Conservation (phyloP, 1,284 basidiomycete species). For the Fomes fomentarius region DNA sequence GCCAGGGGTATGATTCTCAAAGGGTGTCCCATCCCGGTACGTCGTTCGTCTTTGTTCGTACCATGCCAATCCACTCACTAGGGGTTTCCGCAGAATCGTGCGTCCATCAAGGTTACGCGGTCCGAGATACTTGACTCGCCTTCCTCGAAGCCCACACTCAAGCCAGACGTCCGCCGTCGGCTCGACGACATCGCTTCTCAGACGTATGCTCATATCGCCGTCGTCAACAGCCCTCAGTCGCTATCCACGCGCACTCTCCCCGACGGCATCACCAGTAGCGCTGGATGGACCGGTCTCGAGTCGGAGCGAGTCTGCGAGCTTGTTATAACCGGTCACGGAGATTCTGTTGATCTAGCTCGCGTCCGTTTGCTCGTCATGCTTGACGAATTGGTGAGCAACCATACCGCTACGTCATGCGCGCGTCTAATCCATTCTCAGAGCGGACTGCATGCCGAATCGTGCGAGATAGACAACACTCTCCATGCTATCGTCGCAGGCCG, state of each 20-base stretch:
- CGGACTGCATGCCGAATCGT: conserved; percentile 87
- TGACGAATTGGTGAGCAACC: conserved; percentile 82
- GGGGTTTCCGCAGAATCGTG: conserved; percentile 61
- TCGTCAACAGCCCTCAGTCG: conserved; percentile 79
- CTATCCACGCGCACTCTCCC: conserved; percentile 74
- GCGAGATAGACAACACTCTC: conserved; percentile 95
- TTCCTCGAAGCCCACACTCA: conserved; percentile 81
- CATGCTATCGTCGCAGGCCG: conserved; percentile 92
- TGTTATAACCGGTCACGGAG: conserved; percentile 85
- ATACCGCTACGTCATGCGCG: background rate
- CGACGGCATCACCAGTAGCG: conserved; percentile 73
- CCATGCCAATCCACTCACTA: background rate
- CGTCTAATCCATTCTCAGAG: conserved; percentile 50
- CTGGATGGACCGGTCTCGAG: conserved; percentile 87
- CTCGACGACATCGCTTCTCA: conserved; percentile 92
- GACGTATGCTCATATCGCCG: conserved; percentile 87
- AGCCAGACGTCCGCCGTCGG: conserved; percentile 83
- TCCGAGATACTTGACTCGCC: conserved; percentile 91
- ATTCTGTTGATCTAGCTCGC: conserved; percentile 90
- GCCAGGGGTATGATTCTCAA: conserved; percentile 89
- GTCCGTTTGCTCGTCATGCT: conserved; percentile 91
- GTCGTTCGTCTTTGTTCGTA: conserved; percentile 23
- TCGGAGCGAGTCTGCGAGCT: conserved; percentile 93
- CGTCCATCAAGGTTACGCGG: conserved; percentile 87
- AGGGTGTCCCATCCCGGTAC: conserved; percentile 84